Evolutionary conservation across 2,329 filamentous ascomycete species (phyloP).

Genomic region (Lithohypha guttulata): DNA sequence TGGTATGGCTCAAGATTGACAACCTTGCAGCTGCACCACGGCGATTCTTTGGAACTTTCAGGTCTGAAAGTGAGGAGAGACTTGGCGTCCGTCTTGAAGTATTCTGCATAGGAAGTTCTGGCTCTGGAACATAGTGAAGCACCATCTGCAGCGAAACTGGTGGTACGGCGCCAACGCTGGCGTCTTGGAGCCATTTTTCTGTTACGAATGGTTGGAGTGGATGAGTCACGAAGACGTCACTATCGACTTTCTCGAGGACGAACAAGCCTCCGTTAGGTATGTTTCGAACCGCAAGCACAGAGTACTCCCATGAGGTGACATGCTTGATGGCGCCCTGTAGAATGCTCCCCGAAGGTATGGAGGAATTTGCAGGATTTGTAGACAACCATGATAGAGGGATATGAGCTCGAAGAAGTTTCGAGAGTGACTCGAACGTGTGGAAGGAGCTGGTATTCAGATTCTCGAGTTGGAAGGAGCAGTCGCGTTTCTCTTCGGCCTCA

Average conservation of each 20-base stretch:
- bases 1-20: constrained; percentile 16
- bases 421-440: constrained; percentile 13
- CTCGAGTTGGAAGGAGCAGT: constrained; percentile 8
- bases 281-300: constrained; percentile 14
- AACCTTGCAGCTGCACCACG: constrained; percentile 20
- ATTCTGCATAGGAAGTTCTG: background rate
- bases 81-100: constrained; percentile 9
- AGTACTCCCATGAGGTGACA: constrained; percentile 17
- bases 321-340: constrained; percentile 14
- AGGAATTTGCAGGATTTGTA: constrained; percentile 1
- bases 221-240: constrained; percentile 11
- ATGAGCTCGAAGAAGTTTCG: constrained; percentile 17
- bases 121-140: background rate
- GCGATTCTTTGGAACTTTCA: constrained; percentile 18
- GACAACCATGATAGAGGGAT: constrained; percentile 19
- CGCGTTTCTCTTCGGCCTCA: constrained; percentile 6
- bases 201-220: constrained; percentile 17
- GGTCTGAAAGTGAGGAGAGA: constrained; percentile 12
- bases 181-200: constrained; percentile 16
- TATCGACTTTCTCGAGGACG: constrained; percentile 17
- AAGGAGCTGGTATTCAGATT: constrained; percentile 6
- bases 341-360: constrained; percentile 6
- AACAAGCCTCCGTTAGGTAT: constrained; percentile 16
- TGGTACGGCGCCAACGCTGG: constrained; percentile 15
- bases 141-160: constrained; percentile 12